Evolutionary conservation across 306 rosid species (phyloP), one percentile per base, ranked within the genome.

Genomic region (Quercus robur): DNA sequence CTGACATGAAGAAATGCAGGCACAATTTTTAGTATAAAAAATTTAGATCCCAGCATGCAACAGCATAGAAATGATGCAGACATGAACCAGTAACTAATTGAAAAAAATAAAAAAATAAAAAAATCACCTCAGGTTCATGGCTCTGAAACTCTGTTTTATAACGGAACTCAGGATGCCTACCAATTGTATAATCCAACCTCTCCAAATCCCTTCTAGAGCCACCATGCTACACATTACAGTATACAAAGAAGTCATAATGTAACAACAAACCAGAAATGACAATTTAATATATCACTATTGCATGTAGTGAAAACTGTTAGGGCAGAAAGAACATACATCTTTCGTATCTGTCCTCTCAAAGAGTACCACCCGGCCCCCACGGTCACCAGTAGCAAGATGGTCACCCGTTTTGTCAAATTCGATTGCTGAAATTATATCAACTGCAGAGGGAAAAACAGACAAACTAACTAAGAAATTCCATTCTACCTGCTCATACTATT

Each of bases 301-400:
- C 55, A 78, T 77, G 68, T 71, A 71, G 7, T 25, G 61, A 77
- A 75, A 52, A 74, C 57, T 49, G 25, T 6, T 73, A 77, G 73
- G 61, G 71, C 51, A 76, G 61, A 76, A 77, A 81, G 73, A 80
- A 81, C 88, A 72, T 81, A 93, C 99, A 76, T 96, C 97, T 90
- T 93, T 93, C 70, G 86, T 26, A 89, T 96, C 98, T 51, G 97
- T 93, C 88, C 99, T 91, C 88, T 96, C 99, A 85, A 96, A 96
- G 55, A 96, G 99, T 83, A 96, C 99, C 74, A 96, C 99, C 66
- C 99, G 93, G 41, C 99, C 99, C 75, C 99, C 99, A n/a, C 98
- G 97, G 80, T 96, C 99, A 30, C 99, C 99, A 13, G 99, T 96
- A 81, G 98, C 99, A 79, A 96, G 99, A 90, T 93, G 97, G 83